Conservation (phyloP, 73 alveolate genomes). For the Uronychia binucleata region DNA sequence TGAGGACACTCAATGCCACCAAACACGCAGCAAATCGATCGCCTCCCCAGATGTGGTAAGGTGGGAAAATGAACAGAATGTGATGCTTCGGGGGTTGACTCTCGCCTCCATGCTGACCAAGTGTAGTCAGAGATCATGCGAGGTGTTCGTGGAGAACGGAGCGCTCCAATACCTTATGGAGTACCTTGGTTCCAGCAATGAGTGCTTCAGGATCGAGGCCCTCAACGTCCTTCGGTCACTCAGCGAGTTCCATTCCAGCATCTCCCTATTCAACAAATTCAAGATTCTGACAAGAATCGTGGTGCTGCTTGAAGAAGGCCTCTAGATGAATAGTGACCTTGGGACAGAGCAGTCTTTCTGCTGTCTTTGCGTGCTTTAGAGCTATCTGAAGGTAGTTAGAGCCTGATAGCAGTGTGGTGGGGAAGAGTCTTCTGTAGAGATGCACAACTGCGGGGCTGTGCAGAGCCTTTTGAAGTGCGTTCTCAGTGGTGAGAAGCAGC, state of each 20-base stretch:
- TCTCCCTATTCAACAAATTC: constrained; percentile 16
- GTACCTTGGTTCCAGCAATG: constrained; percentile 45
- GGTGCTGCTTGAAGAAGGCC: constrained; percentile 59
- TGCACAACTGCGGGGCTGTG: constrained; percentile 42
- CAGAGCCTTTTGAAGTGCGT: constrained; percentile 35
- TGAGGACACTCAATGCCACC: constrained; percentile 58
- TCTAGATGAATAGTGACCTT: constrained; percentile 38
- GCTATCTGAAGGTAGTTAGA: neutral
- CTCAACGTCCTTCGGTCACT: constrained; percentile 17
- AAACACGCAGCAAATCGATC: constrained; percentile 49
- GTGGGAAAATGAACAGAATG: too few relatives aligned
- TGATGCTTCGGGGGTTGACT: constrained; percentile 35
- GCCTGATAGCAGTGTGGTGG: neutral
- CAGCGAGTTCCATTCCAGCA: constrained; percentile 9
- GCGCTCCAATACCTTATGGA: constrained; percentile 41
- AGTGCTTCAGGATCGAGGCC: constrained; percentile 55
- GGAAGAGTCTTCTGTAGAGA: neutral
- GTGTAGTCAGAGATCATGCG: constrained; percentile 26
- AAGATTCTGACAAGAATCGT: constrained; percentile 28
- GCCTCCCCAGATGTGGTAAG: constrained; percentile 43
- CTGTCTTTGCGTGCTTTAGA: constrained; percentile 7
- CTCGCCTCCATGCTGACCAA: constrained; percentile 48
- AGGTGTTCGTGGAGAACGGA: constrained; percentile 38
- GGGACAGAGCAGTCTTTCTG: constrained; percentile 39
- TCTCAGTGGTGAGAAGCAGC: constrained; percentile 24